Conservation (phyloP, 768 basidiomycete species). For the Lactifluus subvellereus region DNA sequence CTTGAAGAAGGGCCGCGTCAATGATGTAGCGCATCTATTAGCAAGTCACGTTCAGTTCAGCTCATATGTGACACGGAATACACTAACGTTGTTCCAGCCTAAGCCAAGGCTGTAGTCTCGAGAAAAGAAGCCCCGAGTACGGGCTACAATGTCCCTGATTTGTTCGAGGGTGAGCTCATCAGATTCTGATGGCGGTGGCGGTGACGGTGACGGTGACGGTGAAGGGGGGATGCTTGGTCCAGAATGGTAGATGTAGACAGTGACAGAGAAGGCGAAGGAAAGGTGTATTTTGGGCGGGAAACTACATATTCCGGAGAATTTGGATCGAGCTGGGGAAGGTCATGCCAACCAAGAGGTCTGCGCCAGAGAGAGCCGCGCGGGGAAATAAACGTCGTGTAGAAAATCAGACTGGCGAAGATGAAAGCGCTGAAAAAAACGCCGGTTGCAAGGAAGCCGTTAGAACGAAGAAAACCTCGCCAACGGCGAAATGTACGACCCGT, state of each 20-base stretch:
- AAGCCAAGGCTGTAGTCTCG: slow-evolving; percentile 41
- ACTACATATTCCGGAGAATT: not conserved
- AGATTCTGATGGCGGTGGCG: not conserved
- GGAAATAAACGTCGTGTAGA: slow-evolving; percentile 7
- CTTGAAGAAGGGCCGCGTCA: slow-evolving; percentile 41
- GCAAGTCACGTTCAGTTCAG: slow-evolving; percentile 3
- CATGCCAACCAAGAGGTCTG: not conserved
- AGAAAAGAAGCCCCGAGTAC: slow-evolving; percentile 39
- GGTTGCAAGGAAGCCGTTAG: not conserved
- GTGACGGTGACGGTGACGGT: not conserved
- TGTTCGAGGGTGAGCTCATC: slow-evolving; percentile 30
- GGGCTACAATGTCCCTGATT: slow-evolving; percentile 32
- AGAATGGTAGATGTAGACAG: not conserved
- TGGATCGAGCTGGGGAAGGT: not conserved
- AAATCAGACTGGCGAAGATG: slow-evolving; percentile 1
- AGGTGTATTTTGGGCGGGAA: not conserved
- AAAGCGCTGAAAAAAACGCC: slow-evolving; percentile 7
- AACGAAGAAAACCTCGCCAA: not conserved
- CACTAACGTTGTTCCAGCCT: slow-evolving; percentile 45
- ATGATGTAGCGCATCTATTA: slow-evolving; percentile 44
- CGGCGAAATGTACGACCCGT: slow-evolving; percentile 3
- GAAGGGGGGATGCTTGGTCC: not conserved
- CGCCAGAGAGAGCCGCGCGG: not conserved
- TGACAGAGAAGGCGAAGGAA: not conserved
- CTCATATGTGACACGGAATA: not conserved